Evolutionary conservation across 164 flowering plant genomes (phyloP), one percentile per base, ranked within the genome.

Genomic region (Warburgia ugandensis): DNA sequence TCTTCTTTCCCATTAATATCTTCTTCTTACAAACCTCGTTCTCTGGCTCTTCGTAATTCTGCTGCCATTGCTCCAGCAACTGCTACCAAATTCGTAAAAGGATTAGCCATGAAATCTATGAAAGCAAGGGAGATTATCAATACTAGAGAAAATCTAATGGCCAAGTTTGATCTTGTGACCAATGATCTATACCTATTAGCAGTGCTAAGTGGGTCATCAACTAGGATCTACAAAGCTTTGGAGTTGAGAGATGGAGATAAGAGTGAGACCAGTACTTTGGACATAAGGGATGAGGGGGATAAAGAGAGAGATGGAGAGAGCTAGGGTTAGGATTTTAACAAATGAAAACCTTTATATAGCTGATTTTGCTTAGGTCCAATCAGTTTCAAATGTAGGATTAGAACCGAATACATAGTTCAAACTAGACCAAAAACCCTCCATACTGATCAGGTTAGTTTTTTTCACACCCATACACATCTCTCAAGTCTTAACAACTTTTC

Each of bases 101-200:
- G 59, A 0, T 47, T 65, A 17, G 59, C 47, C 35, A 77, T 91
- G 59, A 86, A 81, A 61, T 68, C 74, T 2, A 66, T 92, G 48
- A 85, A 82, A 72, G 96, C 99, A 26, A 69, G 99, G 56, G 96
- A 92, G 95, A 92, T 92, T 64, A 62, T 92, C 0, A 96, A 92
- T 58, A 92, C 95, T 70, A 67, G 99, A 21, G 99, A 96, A 1
- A 92, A 88, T 59, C 96, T 96, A 17, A 92, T 94, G 28, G 94
- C 88, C 8, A 94, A 92, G 77, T 95, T 92, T 52, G 98, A 87
- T 75, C 77, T 91, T 29, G 55, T 78, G 46, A 80, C 96, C 25
- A 94, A 73, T 42, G 73, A 68, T 58, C 73, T 85, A 1, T 83
- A 75, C 66, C 74, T 96, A 59, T 85, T 96, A 4, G 99, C 96